These are phyloP conservation scores for Fusarium beomiforme DNA, from an alignment of 2,329 filamentous ascomycete species.

Conservation along the genomic window DNA sequence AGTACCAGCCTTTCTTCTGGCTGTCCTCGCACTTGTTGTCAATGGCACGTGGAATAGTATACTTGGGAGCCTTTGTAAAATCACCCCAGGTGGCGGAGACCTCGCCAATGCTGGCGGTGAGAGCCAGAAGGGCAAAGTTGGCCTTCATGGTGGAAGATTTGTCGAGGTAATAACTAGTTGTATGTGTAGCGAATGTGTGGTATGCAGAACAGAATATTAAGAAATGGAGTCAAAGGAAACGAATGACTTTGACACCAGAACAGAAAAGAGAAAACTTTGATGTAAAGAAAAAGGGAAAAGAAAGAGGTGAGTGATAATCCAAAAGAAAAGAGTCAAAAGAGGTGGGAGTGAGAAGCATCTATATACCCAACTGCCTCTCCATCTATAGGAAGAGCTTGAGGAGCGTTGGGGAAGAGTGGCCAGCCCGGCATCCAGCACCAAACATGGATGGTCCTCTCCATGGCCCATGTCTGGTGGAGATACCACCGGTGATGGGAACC, in stretches of 20 bases:
- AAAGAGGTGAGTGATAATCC: constrained; percentile 41
- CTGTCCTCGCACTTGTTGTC: constrained; percentile 80
- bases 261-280: constrained; percentile 39
- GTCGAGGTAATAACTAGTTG: constrained; percentile 26
- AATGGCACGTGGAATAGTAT: constrained; percentile 75
- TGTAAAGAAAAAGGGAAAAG: constrained; percentile 42
- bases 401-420: constrained; percentile 29
- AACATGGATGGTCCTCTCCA: constrained; percentile 24
- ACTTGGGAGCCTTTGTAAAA: constrained; percentile 55
- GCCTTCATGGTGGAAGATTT: constrained; percentile 60
- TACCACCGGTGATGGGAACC: constrained; percentile 29
- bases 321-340: constrained; percentile 28
- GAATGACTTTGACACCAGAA: constrained; percentile 63
- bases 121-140: constrained; percentile 58
- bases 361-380: constrained; percentile 41
- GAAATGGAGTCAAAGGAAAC: constrained; percentile 59
- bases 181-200: constrained; percentile 36
- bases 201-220: constrained; percentile 43
- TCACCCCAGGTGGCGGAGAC: constrained; percentile 53
- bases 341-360: constrained; percentile 40
- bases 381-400: neutral
- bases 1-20: constrained; percentile 78
- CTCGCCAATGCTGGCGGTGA: constrained; percentile 62
- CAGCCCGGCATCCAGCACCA: constrained; percentile 37
- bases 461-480: constrained; percentile 34